Evolutionary conservation across 2,329 filamentous ascomycete species (phyloP), one percentile per base, ranked within the genome.

Genomic region (Clarireedia hainanense): DNA sequence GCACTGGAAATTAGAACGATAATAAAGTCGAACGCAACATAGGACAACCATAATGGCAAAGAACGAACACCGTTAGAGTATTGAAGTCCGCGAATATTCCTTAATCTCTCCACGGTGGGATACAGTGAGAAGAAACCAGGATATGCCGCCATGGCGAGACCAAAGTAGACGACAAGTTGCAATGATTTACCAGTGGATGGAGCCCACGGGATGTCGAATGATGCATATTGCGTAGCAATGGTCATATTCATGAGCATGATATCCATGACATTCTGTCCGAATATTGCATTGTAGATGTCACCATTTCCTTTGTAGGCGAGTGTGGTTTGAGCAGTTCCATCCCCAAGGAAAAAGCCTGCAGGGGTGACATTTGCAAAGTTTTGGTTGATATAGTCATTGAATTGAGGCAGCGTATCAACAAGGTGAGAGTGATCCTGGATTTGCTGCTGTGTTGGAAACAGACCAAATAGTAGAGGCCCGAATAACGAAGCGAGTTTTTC

Each of bases 21-120:
- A 45, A 80, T 68, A 61, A 91, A 90, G 72, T 96, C 91, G 66
- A 96, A 95, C 0, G 76, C 66, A 0, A 87, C 76, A 67, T 96
- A 95, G 1, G 91, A 89, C 5, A 89, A 71, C 91, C 92, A 96
- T 1, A 96, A 75, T 0, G 91, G 89, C 7, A 88, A 75, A 0
- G 88, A 85, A 12, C 88, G 79, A 27, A 96, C 90, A 47, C 91
- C 91, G 66, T 96, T 96, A 53, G 89, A 95, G 71, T 95, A 96
- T 70, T 96, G 86, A 30, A 96, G 75, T 15, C 88, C 87, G 51
- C 91, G 82, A 24, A 96, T 89, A 61, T 90, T 87, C 50, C 84
- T 76, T 10, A 90, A 75, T 26, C 90, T 80, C 70, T 96, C 91
- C 27, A 88, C 76, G n/a, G 89, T 95, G 0, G 90, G 89, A 66